Conservation (phyloP, 2,329 filamentous ascomycete genomes). For the Aureobasidium sp. region DNA sequence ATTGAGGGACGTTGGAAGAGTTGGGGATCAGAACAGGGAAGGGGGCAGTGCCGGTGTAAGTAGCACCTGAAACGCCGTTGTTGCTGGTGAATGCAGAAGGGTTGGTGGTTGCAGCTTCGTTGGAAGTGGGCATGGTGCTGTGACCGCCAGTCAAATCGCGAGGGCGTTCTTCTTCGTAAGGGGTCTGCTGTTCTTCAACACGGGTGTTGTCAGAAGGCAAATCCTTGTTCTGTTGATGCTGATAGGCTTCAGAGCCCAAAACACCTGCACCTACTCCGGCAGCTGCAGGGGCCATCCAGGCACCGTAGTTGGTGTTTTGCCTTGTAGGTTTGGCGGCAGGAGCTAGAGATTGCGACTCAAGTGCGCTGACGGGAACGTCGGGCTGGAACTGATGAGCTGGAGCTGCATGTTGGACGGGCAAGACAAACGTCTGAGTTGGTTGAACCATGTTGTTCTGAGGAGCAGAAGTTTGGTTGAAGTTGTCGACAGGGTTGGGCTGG, state of each 20-base stretch:
- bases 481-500: conserved; percentile 11
- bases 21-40: not conserved
- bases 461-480: conserved; percentile 10
- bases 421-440: conserved; percentile 14
- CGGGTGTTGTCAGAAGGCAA: not conserved
- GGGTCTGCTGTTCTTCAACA: not conserved
- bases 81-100: not conserved
- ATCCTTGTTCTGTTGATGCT: conserved; percentile 15
- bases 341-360: conserved; percentile 11
- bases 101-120: not conserved
- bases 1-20: not conserved
- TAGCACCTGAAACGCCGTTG: not conserved
- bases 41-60: not conserved
- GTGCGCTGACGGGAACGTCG: not conserved
- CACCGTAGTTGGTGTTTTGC: conserved; percentile 34
- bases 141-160: not conserved
- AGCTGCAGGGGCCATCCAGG: conserved; percentile 47
- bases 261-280: conserved; percentile 27
- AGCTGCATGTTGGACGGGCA: conserved; percentile 11
- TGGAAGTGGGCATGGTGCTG: not conserved
- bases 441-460: conserved; percentile 2
- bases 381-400: conserved; percentile 16
- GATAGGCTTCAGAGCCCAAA: conserved; percentile 19
- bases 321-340: conserved; percentile 29
- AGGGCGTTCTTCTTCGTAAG: not conserved